Evolutionary conservation across 345 rosid genomes (phyloP).

Genomic region (Linum usitatissimum): DNA sequence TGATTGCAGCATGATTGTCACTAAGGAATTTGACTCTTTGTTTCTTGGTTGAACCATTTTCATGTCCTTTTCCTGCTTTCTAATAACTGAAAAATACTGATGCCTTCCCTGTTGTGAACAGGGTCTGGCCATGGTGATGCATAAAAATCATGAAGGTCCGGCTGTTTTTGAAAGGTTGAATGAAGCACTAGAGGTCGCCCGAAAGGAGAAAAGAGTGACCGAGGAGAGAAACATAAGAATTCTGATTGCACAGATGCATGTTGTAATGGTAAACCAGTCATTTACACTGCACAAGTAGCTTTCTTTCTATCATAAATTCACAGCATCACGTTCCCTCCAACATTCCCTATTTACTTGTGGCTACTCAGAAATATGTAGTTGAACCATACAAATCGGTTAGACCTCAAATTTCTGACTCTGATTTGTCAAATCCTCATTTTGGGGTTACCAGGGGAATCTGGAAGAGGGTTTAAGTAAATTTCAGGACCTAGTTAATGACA

Average conservation of each 20-base stretch:
- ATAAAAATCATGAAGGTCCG: conserved; percentile 60
- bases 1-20: too few relatives aligned
- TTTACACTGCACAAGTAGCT: not conserved
- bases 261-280: conserved; percentile 45
- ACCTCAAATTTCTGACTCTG: not conserved
- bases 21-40: too few relatives aligned
- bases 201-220: conserved; percentile 39
- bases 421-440: not conserved
- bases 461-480: conserved; percentile 64
- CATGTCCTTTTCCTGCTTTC: not conserved
- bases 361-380: too few relatives aligned
- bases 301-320: too few relatives aligned
- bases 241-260: conserved; percentile 80
- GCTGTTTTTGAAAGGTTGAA: conserved; percentile 76
- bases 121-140: conserved; percentile 95
- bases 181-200: conserved; percentile 56
- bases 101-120: conserved; percentile 12
- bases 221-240: conserved; percentile 82
- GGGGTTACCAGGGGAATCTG: conserved; percentile 54
- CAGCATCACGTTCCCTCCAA: too few relatives aligned
- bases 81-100: not conserved
- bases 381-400: not conserved
- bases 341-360: too few relatives aligned
- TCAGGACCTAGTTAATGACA: conserved; percentile 53
- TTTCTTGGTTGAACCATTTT: not conserved